These are phyloP conservation scores for Microcyclospora pomicola DNA, from an alignment of 2,329 filamentous ascomycete genomes.

Conservation along the genomic window DNA sequence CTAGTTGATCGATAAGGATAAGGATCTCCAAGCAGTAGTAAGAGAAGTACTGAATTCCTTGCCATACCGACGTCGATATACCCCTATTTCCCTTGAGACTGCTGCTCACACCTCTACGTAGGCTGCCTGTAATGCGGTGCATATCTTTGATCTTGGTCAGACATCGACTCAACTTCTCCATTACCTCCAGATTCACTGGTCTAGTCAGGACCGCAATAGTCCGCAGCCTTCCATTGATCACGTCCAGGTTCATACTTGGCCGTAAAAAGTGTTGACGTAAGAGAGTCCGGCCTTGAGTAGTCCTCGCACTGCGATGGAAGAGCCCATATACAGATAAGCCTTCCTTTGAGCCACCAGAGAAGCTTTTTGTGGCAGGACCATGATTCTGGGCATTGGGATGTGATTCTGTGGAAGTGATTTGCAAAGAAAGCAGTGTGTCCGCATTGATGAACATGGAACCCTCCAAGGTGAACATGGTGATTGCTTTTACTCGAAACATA, in stretches of 20 bases:
- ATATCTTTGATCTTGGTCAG: slow-evolving; percentile 67
- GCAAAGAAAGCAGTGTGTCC: slow-evolving; percentile 68
- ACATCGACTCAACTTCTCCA: slow-evolving; percentile 44
- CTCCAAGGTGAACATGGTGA: slow-evolving; percentile 63
- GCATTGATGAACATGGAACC: slow-evolving; percentile 62
- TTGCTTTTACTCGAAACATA: slow-evolving; percentile 45
- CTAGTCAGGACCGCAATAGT: slow-evolving; percentile 54
- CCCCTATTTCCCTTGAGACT: slow-evolving; percentile 43
- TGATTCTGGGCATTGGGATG: slow-evolving; percentile 72
- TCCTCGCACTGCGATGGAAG: slow-evolving; percentile 60
- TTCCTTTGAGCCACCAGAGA: slow-evolving; percentile 52
- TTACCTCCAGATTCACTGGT: slow-evolving; percentile 48
- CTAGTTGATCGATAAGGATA: slow-evolving; percentile 46
- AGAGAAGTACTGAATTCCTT: slow-evolving; percentile 57
- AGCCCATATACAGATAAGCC: slow-evolving; percentile 72
- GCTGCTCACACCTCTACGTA: slow-evolving; percentile 62
- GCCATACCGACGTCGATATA: slow-evolving; percentile 49
- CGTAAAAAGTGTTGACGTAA: slow-evolving; percentile 72
- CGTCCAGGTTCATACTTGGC: slow-evolving; percentile 53
- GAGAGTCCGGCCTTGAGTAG: slow-evolving; percentile 60
- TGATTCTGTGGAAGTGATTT: slow-evolving; percentile 69
- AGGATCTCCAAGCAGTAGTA: slow-evolving; percentile 56
- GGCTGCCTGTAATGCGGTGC: slow-evolving; percentile 49
- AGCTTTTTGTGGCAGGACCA: slow-evolving; percentile 47
- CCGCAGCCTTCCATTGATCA: slow-evolving; percentile 59